Percentiles rank a stretch among this genome's conserved stretches.
phyloP scores from a whole-genome alignment of 495 filamentous ascomycete genomes.

The Lophiotrema nucula region DNA sequence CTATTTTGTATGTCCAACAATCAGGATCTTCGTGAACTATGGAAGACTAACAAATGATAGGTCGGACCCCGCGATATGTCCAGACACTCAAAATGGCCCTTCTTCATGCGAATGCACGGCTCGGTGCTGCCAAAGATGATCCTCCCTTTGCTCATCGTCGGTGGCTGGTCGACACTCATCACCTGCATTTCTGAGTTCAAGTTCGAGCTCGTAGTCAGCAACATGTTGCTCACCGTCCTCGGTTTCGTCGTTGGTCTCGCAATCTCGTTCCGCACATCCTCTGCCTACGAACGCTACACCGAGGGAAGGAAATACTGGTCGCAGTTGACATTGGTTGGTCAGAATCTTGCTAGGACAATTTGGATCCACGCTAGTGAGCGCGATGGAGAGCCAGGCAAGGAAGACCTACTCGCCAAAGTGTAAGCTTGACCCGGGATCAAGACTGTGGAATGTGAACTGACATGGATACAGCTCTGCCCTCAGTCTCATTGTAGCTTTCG shows the following conservation, averaged over 20 bases:
- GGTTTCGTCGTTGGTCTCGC: slow-evolving; percentile 89
- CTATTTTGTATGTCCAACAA: slow-evolving; percentile 25
- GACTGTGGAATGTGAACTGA: not conserved
- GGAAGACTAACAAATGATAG: slow-evolving; percentile 14
- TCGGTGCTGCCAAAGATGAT: slow-evolving; percentile 49
- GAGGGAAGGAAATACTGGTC: slow-evolving; percentile 80
- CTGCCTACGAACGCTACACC: slow-evolving; percentile 77
- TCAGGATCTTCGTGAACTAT: not conserved
- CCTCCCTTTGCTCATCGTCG: slow-evolving; percentile 66
- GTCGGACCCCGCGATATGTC: slow-evolving; percentile 29
- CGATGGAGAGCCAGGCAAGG: slow-evolving; percentile 59
- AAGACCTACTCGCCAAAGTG: slow-evolving; percentile 68
- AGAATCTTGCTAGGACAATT: slow-evolving; percentile 72
- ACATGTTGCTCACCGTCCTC: slow-evolving; percentile 73
- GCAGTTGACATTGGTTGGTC: slow-evolving; percentile 66
- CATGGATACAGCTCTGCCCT: slow-evolving; percentile 54
- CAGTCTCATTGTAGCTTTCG: slow-evolving; percentile 78
- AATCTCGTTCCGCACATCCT: slow-evolving; percentile 80
- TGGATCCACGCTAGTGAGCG: slow-evolving; percentile 75
- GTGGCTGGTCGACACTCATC: slow-evolving; percentile 66
- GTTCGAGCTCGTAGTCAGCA: slow-evolving; percentile 57
- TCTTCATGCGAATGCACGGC: slow-evolving; percentile 38
- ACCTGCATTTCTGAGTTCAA: slow-evolving; percentile 59
- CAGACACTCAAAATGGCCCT: slow-evolving; percentile 35
- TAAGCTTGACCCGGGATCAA: slow-evolving; percentile 8